A percentile compares a stretch with the other conserved stretches of the same genome.
Evolutionary conservation across 129 eudicot genomes (phyloP).

Genomic region (Escallonia rubra): DNA sequence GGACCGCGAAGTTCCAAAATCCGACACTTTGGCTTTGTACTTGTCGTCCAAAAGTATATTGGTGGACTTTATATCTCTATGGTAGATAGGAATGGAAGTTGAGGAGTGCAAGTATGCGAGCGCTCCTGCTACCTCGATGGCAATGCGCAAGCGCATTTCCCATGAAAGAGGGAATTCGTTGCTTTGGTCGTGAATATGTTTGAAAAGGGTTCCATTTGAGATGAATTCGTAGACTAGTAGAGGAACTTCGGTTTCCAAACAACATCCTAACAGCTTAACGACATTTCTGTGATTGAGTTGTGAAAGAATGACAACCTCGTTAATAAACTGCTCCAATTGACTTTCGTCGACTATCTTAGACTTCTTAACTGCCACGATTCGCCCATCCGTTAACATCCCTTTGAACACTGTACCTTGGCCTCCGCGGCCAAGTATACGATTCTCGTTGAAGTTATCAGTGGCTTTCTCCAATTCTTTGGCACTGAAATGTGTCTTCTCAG

Average conservation of each 20-base stretch:
- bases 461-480: conserved; percentile 14
- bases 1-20: conserved; percentile 1
- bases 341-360: background rate
- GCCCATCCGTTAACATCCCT: conserved; percentile 5
- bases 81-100: conserved; percentile 3
- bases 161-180: background rate
- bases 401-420: conserved; percentile 21
- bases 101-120: conserved; percentile 18
- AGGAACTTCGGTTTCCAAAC: conserved; percentile 17
- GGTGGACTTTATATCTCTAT: conserved; percentile 16
- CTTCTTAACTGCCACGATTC: conserved; percentile 12
- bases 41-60: conserved; percentile 4
- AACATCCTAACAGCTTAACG: conserved; percentile 11
- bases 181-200: background rate
- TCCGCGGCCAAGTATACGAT: conserved; percentile 15
- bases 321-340: conserved; percentile 12
- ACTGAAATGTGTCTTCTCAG: conserved; percentile 1
- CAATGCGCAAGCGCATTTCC: conserved; percentile 3
- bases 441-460: conserved; percentile 6
- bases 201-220: conserved; percentile 7
- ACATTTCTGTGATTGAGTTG: conserved; percentile 18
- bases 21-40: background rate
- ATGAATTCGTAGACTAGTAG: conserved; percentile 16
- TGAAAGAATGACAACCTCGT: conserved; percentile 17
- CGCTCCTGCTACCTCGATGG: conserved; percentile 5